A percentile compares a stretch with the other conserved stretches of the same genome.
phyloP scores from a whole-genome alignment of 1,284 basidiomycete species.

The Ustilago nuda region DNA sequence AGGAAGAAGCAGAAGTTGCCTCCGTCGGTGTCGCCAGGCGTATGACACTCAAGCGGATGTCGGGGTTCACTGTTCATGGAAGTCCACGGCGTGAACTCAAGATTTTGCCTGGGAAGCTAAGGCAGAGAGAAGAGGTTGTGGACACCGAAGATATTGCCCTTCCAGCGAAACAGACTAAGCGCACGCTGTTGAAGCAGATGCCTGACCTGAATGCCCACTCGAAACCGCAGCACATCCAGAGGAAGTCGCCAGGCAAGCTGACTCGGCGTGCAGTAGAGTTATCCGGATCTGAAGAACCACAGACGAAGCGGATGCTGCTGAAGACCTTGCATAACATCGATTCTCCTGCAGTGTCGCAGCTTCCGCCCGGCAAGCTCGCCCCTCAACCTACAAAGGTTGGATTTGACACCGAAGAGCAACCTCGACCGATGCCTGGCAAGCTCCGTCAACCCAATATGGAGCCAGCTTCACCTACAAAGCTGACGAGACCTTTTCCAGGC shows the following conservation, averaged over 20 bases:
- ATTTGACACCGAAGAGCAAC: not conserved
- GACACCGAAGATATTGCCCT: not conserved
- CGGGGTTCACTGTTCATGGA: constrained; percentile 14
- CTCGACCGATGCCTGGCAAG: not conserved
- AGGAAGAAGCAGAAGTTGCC: constrained; percentile 29
- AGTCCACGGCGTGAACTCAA: constrained; percentile 7
- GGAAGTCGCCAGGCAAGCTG: constrained; percentile 10
- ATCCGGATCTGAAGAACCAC: not conserved
- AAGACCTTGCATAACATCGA: not conserved
- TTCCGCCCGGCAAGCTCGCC: not conserved
- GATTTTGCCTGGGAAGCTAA: constrained; percentile 12
- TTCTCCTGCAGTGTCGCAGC: not conserved
- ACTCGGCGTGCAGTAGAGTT: not conserved
- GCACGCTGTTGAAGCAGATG: not conserved
- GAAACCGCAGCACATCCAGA: not conserved
- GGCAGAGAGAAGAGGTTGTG: not conserved
- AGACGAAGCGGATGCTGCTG: not conserved
- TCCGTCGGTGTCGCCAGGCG: constrained; percentile 23
- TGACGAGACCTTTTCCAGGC: not conserved
- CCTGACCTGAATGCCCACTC: not conserved
- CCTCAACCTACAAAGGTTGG: no score
- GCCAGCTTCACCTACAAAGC: not conserved
- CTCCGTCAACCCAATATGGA: not conserved
- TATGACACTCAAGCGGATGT: constrained; percentile 26
- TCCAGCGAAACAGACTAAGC: not conserved